Conservation (phyloP, 495 filamentous ascomycete species). For the Terfezia claveryi region DNA sequence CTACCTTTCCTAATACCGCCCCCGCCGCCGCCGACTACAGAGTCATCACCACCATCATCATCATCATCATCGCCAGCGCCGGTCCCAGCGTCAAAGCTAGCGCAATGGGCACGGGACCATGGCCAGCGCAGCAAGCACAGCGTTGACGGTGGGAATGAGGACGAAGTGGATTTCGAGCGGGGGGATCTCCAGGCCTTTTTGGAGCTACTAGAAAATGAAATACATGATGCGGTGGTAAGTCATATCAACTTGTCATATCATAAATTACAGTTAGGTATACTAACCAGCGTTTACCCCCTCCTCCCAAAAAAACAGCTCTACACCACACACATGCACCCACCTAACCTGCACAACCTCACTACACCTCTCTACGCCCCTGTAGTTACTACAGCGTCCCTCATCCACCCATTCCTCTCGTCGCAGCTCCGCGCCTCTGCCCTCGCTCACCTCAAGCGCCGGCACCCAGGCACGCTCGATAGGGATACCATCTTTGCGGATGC, state of each 20-base stretch:
- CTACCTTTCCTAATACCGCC: conserved; percentile 66
- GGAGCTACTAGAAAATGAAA: no score
- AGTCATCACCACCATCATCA: no score
- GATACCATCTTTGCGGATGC: conserved; percentile 44
- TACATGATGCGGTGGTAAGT: no score
- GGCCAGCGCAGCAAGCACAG: no score
- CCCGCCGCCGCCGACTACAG: conserved; percentile 13
- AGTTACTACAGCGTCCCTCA: conserved; percentile 32
- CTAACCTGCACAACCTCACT: conserved; percentile 25
- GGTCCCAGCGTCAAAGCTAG: conserved; percentile 43
- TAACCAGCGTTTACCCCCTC: no score
- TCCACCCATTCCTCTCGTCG: conserved; percentile 52
- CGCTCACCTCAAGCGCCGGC: conserved; percentile 32
- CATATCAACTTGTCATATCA: no score
- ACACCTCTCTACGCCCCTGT: conserved; percentile 39
- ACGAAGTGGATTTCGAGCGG: no score
- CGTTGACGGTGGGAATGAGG: no score
- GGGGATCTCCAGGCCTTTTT: no score
- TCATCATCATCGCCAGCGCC: conserved; percentile 18
- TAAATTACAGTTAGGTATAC: no score
- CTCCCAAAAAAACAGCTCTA: conserved; percentile 31
- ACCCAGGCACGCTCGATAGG: conserved; percentile 32
- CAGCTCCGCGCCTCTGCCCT: conserved; percentile 30
- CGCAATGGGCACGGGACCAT: conserved; percentile 34
- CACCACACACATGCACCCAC: conserved; percentile 33